Conservation (phyloP, 1,284 basidiomycete species). For the Sutorius eximius region DNA sequence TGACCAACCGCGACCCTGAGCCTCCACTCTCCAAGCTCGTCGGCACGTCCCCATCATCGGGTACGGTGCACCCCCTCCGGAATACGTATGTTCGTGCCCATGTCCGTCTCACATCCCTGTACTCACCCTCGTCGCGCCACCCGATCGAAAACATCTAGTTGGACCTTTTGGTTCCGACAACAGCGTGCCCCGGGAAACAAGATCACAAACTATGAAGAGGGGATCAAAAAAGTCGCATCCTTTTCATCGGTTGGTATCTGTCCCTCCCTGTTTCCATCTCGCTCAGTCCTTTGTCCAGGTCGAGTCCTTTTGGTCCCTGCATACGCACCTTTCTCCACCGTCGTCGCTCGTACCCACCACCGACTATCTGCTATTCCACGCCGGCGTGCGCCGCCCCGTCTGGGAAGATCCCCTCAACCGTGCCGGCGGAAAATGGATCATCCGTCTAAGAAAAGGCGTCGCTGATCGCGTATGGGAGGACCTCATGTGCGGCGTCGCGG, state of each 20-base stretch:
- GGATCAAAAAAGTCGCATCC: slow-evolving; percentile 80
- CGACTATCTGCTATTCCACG: slow-evolving; percentile 84
- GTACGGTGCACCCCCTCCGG: slow-evolving; percentile 66
- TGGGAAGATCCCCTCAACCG: slow-evolving; percentile 90
- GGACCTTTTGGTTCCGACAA: slow-evolving; percentile 86
- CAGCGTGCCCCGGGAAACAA: slow-evolving; percentile 80
- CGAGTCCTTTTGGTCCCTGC: slow-evolving; percentile 83
- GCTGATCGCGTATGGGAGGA: slow-evolving; percentile 84
- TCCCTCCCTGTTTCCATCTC: neutral
- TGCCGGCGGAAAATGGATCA: slow-evolving; percentile 90
- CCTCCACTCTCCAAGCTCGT: slow-evolving; percentile 24
- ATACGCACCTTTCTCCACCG: slow-evolving; percentile 77
- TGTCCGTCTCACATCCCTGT: slow-evolving; percentile 9
- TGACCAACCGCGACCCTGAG: slow-evolving; percentile 40
- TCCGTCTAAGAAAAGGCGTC: slow-evolving; percentile 80
- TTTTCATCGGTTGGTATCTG: slow-evolving; percentile 66
- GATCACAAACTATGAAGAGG: slow-evolving; percentile 79
- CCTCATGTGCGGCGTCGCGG: slow-evolving; percentile 73
- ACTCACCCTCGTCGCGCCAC: slow-evolving; percentile 10
- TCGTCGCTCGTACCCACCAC: slow-evolving; percentile 75
- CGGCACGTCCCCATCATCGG: slow-evolving; percentile 18
- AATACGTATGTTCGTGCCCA: slow-evolving; percentile 73
- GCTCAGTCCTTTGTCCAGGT: slow-evolving; percentile 44
- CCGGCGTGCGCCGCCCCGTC: slow-evolving; percentile 76
- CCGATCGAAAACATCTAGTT: slow-evolving; percentile 45